A percentile compares a stretch with the other conserved stretches of the same genome.
Evolutionary conservation across 768 basidiomycete species (phyloP).

Genomic region (Suillus decipiens): DNA sequence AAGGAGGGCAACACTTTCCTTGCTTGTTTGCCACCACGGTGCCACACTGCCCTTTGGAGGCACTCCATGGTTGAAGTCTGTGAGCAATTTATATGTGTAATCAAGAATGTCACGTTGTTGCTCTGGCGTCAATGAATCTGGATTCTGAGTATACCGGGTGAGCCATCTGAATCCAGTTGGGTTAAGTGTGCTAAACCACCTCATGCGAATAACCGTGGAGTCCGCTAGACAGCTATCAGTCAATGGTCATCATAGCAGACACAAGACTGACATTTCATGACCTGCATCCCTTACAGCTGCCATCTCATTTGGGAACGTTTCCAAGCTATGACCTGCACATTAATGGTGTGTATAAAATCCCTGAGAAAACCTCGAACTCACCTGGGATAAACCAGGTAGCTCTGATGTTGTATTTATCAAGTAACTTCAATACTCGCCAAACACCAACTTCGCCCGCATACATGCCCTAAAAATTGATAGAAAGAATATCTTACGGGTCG

Average conservation of each 20-base stretch:
- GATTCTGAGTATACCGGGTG: conserved; percentile 42
- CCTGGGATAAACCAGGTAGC: conserved; percentile 78
- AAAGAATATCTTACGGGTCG: not conserved
- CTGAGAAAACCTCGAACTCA: conserved; percentile 19
- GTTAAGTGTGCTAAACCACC: conserved; percentile 26
- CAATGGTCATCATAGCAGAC: not conserved
- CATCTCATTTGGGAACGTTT: conserved; percentile 70
- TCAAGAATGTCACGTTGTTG: conserved; percentile 72
- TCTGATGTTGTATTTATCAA: conserved; percentile 61
- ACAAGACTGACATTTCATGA: conserved; percentile 55
- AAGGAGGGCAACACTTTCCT: conserved; percentile 62
- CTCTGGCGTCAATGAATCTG: conserved; percentile 52
- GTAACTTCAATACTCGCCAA: conserved; percentile 64
- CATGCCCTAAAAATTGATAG: conserved; percentile 44
- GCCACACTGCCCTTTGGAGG: conserved; percentile 63
- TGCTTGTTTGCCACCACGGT: conserved; percentile 77
- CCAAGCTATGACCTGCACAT: conserved; percentile 57
- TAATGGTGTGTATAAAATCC: conserved; percentile 5
- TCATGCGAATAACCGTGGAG: conserved; percentile 72
- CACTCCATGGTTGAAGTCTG: conserved; percentile 57
- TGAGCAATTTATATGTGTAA: conserved; percentile 59
- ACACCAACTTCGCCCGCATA: conserved; percentile 73
- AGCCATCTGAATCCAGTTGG: conserved; percentile 4
- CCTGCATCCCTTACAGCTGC: conserved; percentile 66
- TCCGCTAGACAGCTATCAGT: conserved; percentile 36